A percentile compares a stretch with the other conserved stretches of the same genome.
Evolutionary conservation across 2,329 filamentous ascomycete genomes (phyloP).

Genomic region (Colletotrichum kahawae): DNA sequence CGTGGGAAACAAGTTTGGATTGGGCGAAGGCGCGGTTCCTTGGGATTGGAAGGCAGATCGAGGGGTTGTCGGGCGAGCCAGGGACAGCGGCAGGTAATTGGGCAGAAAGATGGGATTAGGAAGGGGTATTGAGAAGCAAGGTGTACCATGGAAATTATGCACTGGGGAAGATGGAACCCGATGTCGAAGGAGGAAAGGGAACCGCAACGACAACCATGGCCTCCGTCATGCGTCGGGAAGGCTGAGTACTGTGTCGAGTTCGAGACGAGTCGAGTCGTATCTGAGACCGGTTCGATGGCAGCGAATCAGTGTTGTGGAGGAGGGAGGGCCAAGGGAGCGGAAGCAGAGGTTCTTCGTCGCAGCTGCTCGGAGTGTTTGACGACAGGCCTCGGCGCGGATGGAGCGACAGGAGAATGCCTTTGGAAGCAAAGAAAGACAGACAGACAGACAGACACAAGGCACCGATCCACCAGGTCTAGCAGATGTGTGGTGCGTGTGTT

Average conservation of each 20-base stretch:
- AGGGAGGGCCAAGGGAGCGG: not conserved
- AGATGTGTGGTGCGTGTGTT: not conserved
- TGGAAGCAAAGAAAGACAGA: not conserved
- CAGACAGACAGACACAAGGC: not conserved
- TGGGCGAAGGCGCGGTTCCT: not conserved
- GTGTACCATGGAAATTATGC: slow-evolving; percentile 17
- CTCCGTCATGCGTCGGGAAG: slow-evolving; percentile 18
- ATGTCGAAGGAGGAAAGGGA: slow-evolving; percentile 14
- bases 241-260: slow-evolving; percentile 5
- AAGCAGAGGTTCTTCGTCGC: not conserved
- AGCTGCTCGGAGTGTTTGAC: not conserved
- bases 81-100: not conserved
- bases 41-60: slow-evolving; percentile 3
- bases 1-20: not conserved
- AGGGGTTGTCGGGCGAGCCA: slow-evolving; percentile 13
- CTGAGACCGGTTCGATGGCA: not conserved
- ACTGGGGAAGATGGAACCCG: slow-evolving; percentile 11
- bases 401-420: slow-evolving; percentile 9
- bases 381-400: not conserved
- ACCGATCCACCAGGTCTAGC: not conserved
- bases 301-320: not conserved
- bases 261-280: not conserved
- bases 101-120: slow-evolving; percentile 2
- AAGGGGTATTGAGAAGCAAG: slow-evolving; percentile 1
- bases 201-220: slow-evolving; percentile 16